Base-by-base conservation (phyloP, 768 basidiomycete genomes). In the Leccinum longicurvipes region DNA sequence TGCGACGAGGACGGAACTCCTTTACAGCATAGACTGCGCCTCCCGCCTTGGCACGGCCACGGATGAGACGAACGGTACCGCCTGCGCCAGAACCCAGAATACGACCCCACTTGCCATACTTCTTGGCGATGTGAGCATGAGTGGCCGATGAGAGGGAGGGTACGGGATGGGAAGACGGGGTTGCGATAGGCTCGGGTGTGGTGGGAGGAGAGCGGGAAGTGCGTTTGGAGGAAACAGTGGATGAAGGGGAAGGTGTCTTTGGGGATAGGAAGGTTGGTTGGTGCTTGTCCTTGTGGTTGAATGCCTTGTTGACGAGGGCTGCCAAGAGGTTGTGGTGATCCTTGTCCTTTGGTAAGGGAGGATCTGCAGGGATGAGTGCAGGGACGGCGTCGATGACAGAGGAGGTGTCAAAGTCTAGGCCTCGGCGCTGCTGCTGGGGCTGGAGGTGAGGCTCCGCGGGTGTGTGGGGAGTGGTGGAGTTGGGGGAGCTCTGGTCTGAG, bases 101-200 rank as follows among this genome's bases (percentile, higher is more conserved):
- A 50, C 91, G 84, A 36, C 96, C 97, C 91, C 97, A 97, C 70
- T 99, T 99, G 61, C 97, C 97, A 64, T 99, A 99, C 79, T 98
- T 98, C 77, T 98, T 98, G n/a, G 89, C 77, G 55, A 99, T 77
- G 71, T 97, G 94, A 14, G 91, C 91, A 51, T 95, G 87, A 3
- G 91, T 92, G 6, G 89, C 91, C 48, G 86, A 84, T 14, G 89
- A 84, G 23, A 93, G 82, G 3, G 90, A 89, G 24, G 77, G 69
- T 34, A 84, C 74, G 54, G 76, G 73, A 24, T 76, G 71, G 14
- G 70, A 57, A 56, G 59, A 47, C 55, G 74, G 47, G 2, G 61
- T 56, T 50, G 52, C 21, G 54, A 58, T 51, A 29, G 61, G 66
- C 10, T 66, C 61, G 8, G 73, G 61, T 0, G 68, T 62, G 15